phyloP scores from a whole-genome alignment of 2,329 filamentous ascomycete genomes.

The Aspergillus oerlinghausenensis region DNA sequence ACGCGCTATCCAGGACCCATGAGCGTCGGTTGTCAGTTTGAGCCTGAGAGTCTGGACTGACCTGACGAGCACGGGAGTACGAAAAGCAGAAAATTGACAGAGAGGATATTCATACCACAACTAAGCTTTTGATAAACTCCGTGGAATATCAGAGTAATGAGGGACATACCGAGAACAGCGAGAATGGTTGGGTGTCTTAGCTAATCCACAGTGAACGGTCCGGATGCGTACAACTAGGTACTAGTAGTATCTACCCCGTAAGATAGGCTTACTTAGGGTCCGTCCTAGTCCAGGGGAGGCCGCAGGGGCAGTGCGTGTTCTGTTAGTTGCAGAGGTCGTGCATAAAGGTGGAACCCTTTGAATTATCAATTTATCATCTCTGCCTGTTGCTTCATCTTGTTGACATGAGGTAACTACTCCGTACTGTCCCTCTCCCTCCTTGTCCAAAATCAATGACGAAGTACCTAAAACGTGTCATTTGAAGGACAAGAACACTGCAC shows the following conservation, averaged over 20 bases:
- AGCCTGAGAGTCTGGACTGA: not conserved
- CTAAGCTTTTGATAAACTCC: not conserved
- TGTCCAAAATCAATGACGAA: not conserved
- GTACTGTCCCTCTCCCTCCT: not conserved
- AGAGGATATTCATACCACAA: not conserved
- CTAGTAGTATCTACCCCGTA: not conserved
- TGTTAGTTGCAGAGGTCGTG: not conserved
- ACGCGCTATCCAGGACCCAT: conserved; percentile 12
- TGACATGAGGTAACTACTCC: not conserved
- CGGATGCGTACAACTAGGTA: conserved; percentile 1
- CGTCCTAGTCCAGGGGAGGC: not conserved
- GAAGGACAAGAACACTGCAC: not conserved
- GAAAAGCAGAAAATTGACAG: not conserved
- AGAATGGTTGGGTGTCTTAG: not conserved
- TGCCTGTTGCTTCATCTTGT: not conserved
- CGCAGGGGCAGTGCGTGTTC: not conserved
- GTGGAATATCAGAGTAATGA: not conserved
- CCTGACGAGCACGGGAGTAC: not conserved
- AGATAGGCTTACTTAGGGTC: not conserved
- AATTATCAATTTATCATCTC: not conserved
- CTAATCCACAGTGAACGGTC: not conserved
- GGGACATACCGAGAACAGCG: conserved; percentile 1
- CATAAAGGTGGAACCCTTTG: not conserved
- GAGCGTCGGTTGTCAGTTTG: not conserved
- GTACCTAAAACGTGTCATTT: not conserved